Evolutionary conservation across 2,329 filamentous ascomycete genomes (phyloP).

Genomic region (Hysterium pulicare): DNA sequence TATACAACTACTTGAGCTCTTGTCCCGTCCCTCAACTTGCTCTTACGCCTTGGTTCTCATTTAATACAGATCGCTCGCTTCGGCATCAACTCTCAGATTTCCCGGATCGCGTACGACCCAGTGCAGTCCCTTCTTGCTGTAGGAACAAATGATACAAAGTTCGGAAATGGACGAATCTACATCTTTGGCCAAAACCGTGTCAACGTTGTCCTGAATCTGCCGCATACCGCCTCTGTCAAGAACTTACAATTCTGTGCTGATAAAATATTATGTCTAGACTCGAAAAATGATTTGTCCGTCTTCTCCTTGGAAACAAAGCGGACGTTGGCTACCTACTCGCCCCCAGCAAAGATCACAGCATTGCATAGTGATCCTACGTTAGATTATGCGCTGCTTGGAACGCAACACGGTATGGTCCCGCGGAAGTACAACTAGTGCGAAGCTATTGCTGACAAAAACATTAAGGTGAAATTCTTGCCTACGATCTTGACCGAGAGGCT

Average conservation of each 20-base stretch:
- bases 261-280: conserved; percentile 79
- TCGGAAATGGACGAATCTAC: conserved; percentile 83
- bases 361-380: conserved; percentile 83
- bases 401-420: conserved; percentile 65
- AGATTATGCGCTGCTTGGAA: conserved; percentile 86
- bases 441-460: too few relatives aligned
- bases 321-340: conserved; percentile 66
- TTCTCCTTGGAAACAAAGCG: conserved; percentile 74
- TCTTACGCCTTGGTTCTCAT: too few relatives aligned
- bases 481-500: conserved; percentile 80
- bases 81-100: conserved; percentile 66
- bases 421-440: too few relatives aligned
- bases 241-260: conserved; percentile 81
- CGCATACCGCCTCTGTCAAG: conserved; percentile 70
- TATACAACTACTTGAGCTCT: too few relatives aligned
- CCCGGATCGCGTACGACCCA: conserved; percentile 85
- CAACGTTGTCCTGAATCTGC: conserved; percentile 68
- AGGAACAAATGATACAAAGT: conserved; percentile 83
- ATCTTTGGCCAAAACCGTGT: conserved; percentile 81
- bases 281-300: conserved; percentile 77
- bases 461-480: conserved; percentile 77
- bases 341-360: conserved; percentile 71
- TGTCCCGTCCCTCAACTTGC: too few relatives aligned
- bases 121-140: conserved; percentile 90
- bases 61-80: conserved; percentile 64